Conservation (phyloP, 1,284 basidiomycete species). For the Albatrellus sp. region DNA sequence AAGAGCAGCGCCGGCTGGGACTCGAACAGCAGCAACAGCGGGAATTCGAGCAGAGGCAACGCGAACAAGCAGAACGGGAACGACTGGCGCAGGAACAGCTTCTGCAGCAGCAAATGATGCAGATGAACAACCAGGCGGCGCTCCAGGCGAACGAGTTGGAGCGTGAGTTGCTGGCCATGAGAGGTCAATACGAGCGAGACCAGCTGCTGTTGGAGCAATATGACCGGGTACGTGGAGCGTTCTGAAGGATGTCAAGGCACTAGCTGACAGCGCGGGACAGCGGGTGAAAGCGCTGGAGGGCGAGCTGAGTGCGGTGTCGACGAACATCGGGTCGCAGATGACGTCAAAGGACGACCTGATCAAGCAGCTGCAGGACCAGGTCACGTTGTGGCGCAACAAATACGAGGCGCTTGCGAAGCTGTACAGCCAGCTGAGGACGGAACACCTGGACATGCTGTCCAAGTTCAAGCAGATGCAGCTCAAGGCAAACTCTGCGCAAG, state of each 20-base stretch:
- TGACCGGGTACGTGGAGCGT: slow-evolving; percentile 57
- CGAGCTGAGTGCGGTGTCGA: slow-evolving; percentile 71
- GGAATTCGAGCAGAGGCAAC: slow-evolving; percentile 88
- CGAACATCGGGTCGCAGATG: slow-evolving; percentile 83
- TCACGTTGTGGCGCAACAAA: slow-evolving; percentile 95
- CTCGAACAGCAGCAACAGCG: slow-evolving; percentile 72
- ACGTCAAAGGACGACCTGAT: slow-evolving; percentile 92
- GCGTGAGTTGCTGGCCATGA: slow-evolving; percentile 83
- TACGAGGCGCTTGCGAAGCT: slow-evolving; percentile 98
- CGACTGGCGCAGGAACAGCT: slow-evolving; percentile 84
- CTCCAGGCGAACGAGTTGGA: slow-evolving; percentile 74
- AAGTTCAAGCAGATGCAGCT: slow-evolving; percentile 98
- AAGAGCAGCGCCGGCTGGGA: slow-evolving; percentile 71
- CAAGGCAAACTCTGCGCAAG: slow-evolving; percentile 97
- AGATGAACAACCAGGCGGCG: slow-evolving; percentile 63
- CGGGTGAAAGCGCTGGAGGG: slow-evolving; percentile 94
- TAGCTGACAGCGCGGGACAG: slow-evolving; percentile 24
- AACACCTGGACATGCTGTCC: slow-evolving; percentile 94
- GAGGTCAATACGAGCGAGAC: slow-evolving; percentile 96
- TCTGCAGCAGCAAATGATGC: slow-evolving; percentile 62
- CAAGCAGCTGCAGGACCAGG: slow-evolving; percentile 93
- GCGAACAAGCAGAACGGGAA: slow-evolving; percentile 82
- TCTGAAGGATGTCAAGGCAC: slow-evolving; percentile 2
- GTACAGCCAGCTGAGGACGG: slow-evolving; percentile 94
- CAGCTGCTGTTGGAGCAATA: slow-evolving; percentile 98